phyloP scores from a whole-genome alignment of 257 asterid species.

The Salvia miltiorrhiza region DNA sequence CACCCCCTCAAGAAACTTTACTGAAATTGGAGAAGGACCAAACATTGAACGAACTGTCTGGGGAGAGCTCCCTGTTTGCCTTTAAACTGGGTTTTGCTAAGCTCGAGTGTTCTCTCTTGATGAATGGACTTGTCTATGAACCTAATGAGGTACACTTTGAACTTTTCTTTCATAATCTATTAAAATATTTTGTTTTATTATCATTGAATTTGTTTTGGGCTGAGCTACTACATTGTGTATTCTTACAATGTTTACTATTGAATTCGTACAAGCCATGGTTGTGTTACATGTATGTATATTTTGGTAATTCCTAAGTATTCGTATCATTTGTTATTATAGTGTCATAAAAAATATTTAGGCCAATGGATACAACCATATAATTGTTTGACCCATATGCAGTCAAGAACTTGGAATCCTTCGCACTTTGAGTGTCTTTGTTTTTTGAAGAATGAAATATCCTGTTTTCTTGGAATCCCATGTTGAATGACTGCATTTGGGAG shows the following conservation, averaged over 20 bases:
- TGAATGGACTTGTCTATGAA: conserved; percentile 95
- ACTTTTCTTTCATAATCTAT: conserved; percentile 2
- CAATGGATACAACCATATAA: not conserved
- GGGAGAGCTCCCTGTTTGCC: conserved; percentile 76
- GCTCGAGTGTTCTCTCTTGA: conserved; percentile 75
- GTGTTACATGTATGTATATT: not conserved
- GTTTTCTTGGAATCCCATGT: not conserved
- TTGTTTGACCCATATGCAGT: not conserved
- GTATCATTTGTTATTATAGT: not conserved
- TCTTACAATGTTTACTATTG: not conserved
- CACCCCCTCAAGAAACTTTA: conserved; percentile 87
- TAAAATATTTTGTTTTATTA: conserved; percentile 10
- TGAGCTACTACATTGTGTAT: conserved; percentile 1
- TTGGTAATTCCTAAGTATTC: not conserved
- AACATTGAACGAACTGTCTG: conserved; percentile 53
- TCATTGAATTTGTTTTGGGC: conserved; percentile 10
- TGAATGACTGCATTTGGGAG: not conserved
- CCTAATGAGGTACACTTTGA: conserved; percentile 66
- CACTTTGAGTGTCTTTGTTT: not conserved
- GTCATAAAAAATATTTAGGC: not conserved
- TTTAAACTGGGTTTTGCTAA: conserved; percentile 81
- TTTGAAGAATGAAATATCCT: not conserved
- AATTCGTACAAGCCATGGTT: not conserved
- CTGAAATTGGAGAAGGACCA: conserved; percentile 76
- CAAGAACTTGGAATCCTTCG: not conserved